A percentile compares a stretch with the other conserved stretches of the same genome.
Evolutionary conservation across 169 alveolate species (phyloP).

Genomic region (Neospora caninum): DNA sequence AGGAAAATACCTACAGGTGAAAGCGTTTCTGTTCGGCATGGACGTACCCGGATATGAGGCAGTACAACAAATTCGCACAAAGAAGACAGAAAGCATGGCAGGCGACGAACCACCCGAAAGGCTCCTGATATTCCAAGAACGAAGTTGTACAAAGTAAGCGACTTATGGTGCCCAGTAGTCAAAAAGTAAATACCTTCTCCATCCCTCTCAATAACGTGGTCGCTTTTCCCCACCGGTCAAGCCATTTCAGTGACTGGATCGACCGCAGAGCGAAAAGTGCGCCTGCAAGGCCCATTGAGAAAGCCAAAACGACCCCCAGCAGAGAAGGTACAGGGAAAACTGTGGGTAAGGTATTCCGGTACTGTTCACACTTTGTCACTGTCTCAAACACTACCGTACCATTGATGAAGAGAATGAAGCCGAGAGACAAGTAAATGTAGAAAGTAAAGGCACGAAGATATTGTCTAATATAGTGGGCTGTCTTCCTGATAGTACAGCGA

Average conservation of each 20-base stretch:
- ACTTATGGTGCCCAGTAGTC: not conserved
- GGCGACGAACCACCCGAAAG: not conserved
- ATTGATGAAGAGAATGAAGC: not conserved
- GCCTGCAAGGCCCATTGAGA: not conserved
- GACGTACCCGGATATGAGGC: constrained; percentile 25
- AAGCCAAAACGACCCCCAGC: not conserved
- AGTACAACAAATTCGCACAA: constrained; percentile 11
- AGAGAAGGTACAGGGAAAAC: not conserved
- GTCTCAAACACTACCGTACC: not conserved
- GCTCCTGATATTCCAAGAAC: not conserved
- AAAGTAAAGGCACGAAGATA: not conserved
- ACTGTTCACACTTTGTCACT: not conserved
- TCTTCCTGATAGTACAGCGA: not conserved
- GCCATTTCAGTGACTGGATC: not conserved
- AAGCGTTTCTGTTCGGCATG: not conserved
- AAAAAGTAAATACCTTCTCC: not conserved
- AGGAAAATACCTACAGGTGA: not conserved
- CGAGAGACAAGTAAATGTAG: not conserved
- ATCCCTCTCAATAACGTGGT: not conserved
- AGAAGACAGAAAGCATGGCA: not conserved
- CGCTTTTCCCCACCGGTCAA: not conserved
- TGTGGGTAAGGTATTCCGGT: not conserved
- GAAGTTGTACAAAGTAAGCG: not conserved
- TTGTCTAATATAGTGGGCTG: not conserved
- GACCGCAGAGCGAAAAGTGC: constrained; percentile 9